A percentile compares a stretch with the other conserved stretches of the same genome.
These are phyloP conservation scores for Metarhizium robertsii DNA, from an alignment of 2,329 filamentous ascomycete genomes.

Conservation along the genomic window DNA sequence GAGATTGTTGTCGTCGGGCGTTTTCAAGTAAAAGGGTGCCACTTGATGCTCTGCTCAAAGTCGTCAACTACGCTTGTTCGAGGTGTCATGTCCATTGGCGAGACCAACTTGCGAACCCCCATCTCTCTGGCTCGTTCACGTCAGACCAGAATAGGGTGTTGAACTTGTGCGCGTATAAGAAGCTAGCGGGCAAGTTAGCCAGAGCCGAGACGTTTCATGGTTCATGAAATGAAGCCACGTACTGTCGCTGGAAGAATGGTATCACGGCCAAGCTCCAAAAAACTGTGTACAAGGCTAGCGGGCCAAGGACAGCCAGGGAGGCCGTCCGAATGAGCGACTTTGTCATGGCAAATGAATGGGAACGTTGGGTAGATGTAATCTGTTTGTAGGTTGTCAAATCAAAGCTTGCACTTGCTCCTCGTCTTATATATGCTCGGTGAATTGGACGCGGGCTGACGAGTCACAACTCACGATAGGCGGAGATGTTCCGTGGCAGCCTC, in stretches of 20 bases:
- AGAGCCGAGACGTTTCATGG: background rate
- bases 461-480: too few species aligned
- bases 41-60: slow-evolving; percentile 64
- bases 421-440: too few species aligned
- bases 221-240: slow-evolving; percentile 24
- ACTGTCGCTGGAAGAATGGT: slow-evolving; percentile 74
- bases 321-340: slow-evolving; percentile 22
- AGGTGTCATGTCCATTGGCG: background rate
- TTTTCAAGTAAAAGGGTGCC: slow-evolving; percentile 70
- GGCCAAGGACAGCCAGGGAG: slow-evolving; percentile 33
- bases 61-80: background rate
- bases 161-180: slow-evolving; percentile 75
- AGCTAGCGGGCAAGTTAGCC: slow-evolving; percentile 39
- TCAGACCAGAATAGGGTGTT: slow-evolving; percentile 65
- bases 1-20: slow-evolving; percentile 65
- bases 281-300: slow-evolving; percentile 55
- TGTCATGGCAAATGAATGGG: background rate
- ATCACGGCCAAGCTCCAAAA: slow-evolving; percentile 58
- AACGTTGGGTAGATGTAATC: too few species aligned
- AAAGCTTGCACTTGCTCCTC: too few species aligned
- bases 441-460: too few species aligned
- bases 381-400: too few species aligned
- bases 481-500: too few species aligned
- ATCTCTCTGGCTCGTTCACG: slow-evolving; percentile 66
- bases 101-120: slow-evolving; percentile 69